Base-by-base conservation (phyloP, 768 basidiomycete species). In the Rubroboletus satanas region DNA sequence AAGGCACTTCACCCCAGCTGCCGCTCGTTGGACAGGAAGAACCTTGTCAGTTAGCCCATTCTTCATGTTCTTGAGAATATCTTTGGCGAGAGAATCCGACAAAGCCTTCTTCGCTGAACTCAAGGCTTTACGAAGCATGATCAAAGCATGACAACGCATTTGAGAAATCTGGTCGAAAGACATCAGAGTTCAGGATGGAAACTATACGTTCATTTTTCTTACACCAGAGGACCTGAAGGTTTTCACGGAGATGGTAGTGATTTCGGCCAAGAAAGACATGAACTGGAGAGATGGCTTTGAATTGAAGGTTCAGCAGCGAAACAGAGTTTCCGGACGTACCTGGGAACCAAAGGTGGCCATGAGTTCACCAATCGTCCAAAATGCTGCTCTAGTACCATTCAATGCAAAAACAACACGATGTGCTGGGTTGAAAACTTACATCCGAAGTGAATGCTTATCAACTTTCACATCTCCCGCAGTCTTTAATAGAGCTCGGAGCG, bases 231-330 rank as follows among this genome's bases (percentile, higher is more conserved):
- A 83, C 57, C 82, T 88, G 61, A 81, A 79, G 0, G 86, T 81
- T 67, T 85, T 92, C 41, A 90, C 69, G 0, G 85, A 77, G 0
- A 83, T 75, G 2, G 77, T 74, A 18, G 83, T 74, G 33, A 95
- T 88, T 66, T 98, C 96, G 29, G 86, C 80, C 84, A 95, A 88
- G 62, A 94, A 88, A 0, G 94, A 97, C 94, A 98, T 96, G 67
- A 94, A 85, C 92, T 98, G 58, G 2, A 46, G 32, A 29, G 17
- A 36, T 35, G 11, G 39, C n/a, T 56, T 56, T 21, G 41, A 49
- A 44, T 17, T 29, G 17, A 44, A 38, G 29, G 6, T 7, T 51
- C 38, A 44, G n/a, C 29, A 26, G 28, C 12, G 9, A 23, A 41
- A 43, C n/a, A 42, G 32, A 35, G 5, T 17, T 15, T 38, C 35